Evolutionary conservation across 2,329 filamentous ascomycete species (phyloP).

Genomic region (Penicillium sp.): DNA sequence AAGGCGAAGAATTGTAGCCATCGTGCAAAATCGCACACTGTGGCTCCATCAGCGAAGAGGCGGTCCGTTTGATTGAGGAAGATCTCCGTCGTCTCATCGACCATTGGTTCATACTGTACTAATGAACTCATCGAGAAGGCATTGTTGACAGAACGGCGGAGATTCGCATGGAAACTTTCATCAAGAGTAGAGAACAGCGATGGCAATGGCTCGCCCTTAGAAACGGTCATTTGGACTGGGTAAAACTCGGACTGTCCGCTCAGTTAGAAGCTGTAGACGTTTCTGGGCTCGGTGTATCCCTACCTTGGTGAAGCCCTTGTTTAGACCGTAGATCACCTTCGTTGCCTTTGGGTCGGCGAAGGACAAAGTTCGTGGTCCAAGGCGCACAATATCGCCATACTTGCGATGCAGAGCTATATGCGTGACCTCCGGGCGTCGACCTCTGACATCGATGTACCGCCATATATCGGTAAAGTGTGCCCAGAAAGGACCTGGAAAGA

Average conservation of each 20-base stretch:
- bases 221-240: conserved; percentile 14
- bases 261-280: neutral
- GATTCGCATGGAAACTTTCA: conserved; percentile 65
- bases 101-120: conserved; percentile 70
- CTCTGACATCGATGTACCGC: conserved; percentile 61
- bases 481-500: conserved; percentile 55
- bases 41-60: conserved; percentile 38
- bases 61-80: conserved; percentile 58
- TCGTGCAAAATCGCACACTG: conserved; percentile 17
- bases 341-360: conserved; percentile 63
- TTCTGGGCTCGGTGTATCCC: too few species aligned
- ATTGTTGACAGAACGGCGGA: conserved; percentile 65
- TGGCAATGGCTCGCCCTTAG: conserved; percentile 12
- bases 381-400: conserved; percentile 63
- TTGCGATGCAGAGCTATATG: conserved; percentile 60
- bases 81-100: conserved; percentile 63
- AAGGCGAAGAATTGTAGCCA: conserved; percentile 78
- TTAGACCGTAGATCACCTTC: conserved; percentile 63
- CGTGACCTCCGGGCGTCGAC: conserved; percentile 57
- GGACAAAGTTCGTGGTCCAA: conserved; percentile 64
- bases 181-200: conserved; percentile 28
- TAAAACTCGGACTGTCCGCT: conserved; percentile 13
- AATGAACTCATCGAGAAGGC: conserved; percentile 70
- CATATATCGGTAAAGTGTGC: conserved; percentile 65
- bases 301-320: conserved; percentile 72